Evolutionary conservation across 2,329 filamentous ascomycete genomes (phyloP), one percentile per base, ranked within the genome.

Genomic region (Epichloe elymi): DNA sequence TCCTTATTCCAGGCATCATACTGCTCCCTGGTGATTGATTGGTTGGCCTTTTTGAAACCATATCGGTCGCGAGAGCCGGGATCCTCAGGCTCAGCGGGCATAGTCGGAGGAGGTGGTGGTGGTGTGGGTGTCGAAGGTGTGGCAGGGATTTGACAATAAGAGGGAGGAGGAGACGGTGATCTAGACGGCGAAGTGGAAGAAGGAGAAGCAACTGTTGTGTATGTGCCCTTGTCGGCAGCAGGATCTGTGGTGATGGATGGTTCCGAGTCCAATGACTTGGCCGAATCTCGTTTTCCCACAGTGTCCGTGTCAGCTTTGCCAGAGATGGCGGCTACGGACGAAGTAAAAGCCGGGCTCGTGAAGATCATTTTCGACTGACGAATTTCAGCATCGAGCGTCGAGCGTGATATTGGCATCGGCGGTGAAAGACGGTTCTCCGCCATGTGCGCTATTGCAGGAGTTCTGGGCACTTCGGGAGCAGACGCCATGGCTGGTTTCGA

Each of bases 21-120:
- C 62, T 90, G 78, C 53, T 85, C 76, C 19, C 83, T 70, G 1
- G 78, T 85, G 55, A 95, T 76, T 61, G 94, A 83, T 57, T 90
- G 83, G 40, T 83, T 91, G 38, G 80, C 78, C 65, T 96, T 97
- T 57, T 88, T 87, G 71, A 97, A 97, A 3, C 91, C 91, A 61
- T 96, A 95, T 15, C 87, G 79, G 65, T 96, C 90, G 50, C 89
- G 81, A 17, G 67, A 63, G 14, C 65, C 65, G 5, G 75, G 71
- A 23, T 77, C 75, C 53, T 79, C 72, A 3, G 71, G 65, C 14
- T 72, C 68, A 1, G 11, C 37, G 19, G 26, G 11, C n/a, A 42
- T 49, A 52, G 63, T 51, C 54, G 63, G 52, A 33, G 53, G 48
- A 38, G 14, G 55, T 33, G 53, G 52, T 33, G 52, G 55, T 36